Evolutionary conservation across 371 early-diverging fungal species (phyloP).

Genomic region (Dinochytrium kinnereticum): DNA sequence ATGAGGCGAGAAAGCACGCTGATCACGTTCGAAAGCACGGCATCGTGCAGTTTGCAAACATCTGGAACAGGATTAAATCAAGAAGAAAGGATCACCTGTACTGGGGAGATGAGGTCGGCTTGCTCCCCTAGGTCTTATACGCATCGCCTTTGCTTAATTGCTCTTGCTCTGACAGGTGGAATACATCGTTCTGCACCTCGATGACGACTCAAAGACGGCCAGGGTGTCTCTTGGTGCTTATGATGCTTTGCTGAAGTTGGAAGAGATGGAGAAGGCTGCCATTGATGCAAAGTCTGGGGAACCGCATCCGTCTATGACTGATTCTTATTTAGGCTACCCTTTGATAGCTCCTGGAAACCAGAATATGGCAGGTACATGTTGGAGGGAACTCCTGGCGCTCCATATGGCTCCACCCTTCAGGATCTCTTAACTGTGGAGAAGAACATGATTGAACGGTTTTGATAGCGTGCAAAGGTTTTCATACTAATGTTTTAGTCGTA

Average conservation of each 20-base stretch:
- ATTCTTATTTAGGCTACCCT: neutral
- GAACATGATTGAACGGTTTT: slow-evolving; percentile 82
- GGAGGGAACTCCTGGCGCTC: slow-evolving; percentile 92
- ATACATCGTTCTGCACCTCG: slow-evolving; percentile 85
- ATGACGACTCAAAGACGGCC: slow-evolving; percentile 73
- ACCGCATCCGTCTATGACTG: too few species aligned
- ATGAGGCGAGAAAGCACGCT: slow-evolving; percentile 83
- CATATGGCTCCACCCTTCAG: slow-evolving; percentile 85
- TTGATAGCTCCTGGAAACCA: slow-evolving; percentile 80
- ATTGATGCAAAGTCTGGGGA: slow-evolving; percentile 38
- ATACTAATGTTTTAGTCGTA: slow-evolving; percentile 48
- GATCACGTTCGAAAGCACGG: slow-evolving; percentile 92
- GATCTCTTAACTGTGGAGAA: slow-evolving; percentile 85
- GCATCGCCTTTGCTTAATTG: neutral
- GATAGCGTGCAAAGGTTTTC: neutral
- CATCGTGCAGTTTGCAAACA: slow-evolving; percentile 90
- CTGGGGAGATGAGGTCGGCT: slow-evolving; percentile 95
- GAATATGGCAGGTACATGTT: slow-evolving; percentile 97
- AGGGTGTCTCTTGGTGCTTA: slow-evolving; percentile 82
- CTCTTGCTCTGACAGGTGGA: slow-evolving; percentile 69
- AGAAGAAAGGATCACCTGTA: slow-evolving; percentile 75
- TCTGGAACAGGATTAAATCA: slow-evolving; percentile 81
- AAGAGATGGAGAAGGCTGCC: slow-evolving; percentile 67
- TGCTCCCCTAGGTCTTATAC: neutral
- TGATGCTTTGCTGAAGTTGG: slow-evolving; percentile 79